Evolutionary conservation across 345 rosid genomes (phyloP).

Genomic region (Mangifera indica): DNA sequence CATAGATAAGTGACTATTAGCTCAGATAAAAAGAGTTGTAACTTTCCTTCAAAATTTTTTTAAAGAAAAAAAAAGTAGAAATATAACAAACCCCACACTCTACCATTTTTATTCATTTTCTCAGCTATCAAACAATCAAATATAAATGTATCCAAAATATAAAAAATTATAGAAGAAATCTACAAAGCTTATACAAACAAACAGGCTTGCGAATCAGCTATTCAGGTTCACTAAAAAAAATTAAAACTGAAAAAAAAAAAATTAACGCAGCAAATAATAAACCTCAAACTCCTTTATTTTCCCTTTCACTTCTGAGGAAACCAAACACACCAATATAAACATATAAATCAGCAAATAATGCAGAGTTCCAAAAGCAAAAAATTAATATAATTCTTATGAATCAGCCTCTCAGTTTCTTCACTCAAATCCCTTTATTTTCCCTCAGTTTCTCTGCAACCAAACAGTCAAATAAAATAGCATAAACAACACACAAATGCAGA

Average conservation of each 20-base stretch:
- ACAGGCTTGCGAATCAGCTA: background rate
- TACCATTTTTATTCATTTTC: background rate
- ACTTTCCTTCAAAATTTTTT: too few relatives aligned
- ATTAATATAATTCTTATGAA: too few relatives aligned
- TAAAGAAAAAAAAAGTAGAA: too few relatives aligned
- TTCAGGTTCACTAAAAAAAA: background rate
- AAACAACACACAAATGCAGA: background rate
- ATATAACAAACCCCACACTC: background rate
- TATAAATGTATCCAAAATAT: background rate
- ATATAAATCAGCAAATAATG: background rate
- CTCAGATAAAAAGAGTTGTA: background rate
- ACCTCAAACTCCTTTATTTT: background rate
- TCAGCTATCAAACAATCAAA: background rate
- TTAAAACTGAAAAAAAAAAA: background rate
- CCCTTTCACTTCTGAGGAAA: background rate
- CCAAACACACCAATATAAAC: background rate
- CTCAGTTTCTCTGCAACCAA: constrained; percentile 14
- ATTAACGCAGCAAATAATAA: background rate
- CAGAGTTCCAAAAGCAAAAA: background rate
- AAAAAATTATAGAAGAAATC: background rate
- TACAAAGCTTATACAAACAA: background rate
- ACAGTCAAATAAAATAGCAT: background rate
- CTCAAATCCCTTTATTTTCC: background rate
- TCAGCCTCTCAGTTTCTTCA: too few relatives aligned
- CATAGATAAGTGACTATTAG: background rate